A percentile compares a stretch with the other conserved stretches of the same genome.
phyloP scores from a whole-genome alignment of 164 flowering plant genomes.

The Macadamia tetraphylla region DNA sequence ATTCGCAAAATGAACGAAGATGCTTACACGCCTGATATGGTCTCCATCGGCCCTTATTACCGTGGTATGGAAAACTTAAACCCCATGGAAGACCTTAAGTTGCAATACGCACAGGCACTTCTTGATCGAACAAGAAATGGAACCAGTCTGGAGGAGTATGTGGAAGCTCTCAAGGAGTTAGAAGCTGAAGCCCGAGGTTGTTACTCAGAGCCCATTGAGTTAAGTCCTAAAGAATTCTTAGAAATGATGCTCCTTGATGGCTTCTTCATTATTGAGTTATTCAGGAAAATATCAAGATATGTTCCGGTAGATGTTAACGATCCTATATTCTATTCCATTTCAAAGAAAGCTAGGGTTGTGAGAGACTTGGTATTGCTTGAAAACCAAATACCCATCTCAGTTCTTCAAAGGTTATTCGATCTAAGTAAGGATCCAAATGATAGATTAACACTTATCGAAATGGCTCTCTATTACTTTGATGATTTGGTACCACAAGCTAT shows the following conservation, averaged over 20 bases:
- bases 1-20: not conserved
- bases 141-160: not conserved
- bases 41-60: constrained; percentile 1
- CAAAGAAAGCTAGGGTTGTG: constrained; percentile 36
- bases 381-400: constrained; percentile 47
- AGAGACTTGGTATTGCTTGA: constrained; percentile 55
- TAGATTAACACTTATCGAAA: constrained; percentile 10
- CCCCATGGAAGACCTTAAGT: constrained; percentile 2
- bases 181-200: not conserved
- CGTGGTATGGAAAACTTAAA: not conserved
- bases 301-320: constrained; percentile 23
- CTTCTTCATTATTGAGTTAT: constrained; percentile 29
- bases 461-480: constrained; percentile 28
- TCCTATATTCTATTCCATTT: constrained; percentile 39
- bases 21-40: not conserved
- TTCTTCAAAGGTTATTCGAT: constrained; percentile 31
- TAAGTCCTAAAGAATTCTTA: not conserved
- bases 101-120: not conserved
- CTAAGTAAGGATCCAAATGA: not conserved
- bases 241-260: not conserved
- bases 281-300: constrained; percentile 7
- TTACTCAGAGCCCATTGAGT: not conserved
- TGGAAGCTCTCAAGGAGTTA: not conserved
- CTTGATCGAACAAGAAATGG: not conserved
- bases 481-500: no score